Conservation (phyloP, 2,329 filamentous ascomycete genomes). For the Teratosphaeria gauchensis region DNA sequence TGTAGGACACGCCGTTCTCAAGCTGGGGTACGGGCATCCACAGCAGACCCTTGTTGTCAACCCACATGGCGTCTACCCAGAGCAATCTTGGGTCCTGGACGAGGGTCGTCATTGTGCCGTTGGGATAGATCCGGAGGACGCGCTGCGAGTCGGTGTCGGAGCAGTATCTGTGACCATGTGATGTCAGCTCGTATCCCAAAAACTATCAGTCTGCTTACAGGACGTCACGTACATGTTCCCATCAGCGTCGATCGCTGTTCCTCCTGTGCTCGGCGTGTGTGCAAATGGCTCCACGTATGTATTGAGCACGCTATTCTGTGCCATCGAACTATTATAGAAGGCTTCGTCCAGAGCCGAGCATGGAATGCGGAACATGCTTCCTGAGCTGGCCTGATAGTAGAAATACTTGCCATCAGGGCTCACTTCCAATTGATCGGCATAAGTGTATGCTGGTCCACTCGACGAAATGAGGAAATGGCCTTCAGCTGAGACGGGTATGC, state of each 20-base stretch:
- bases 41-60: not conserved
- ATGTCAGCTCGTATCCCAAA: not conserved
- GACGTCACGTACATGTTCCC: constrained; percentile 21
- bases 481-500: constrained; percentile 24
- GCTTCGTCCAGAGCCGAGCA: constrained; percentile 26
- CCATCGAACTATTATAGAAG: constrained; percentile 25
- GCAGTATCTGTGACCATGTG: constrained; percentile 13
- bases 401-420: constrained; percentile 28
- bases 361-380: constrained; percentile 27
- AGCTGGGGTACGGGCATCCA: not conserved
- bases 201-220: too few relatives aligned
- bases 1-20: not conserved
- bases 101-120: constrained; percentile 18
- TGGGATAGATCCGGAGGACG: constrained; percentile 19
- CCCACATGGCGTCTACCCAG: constrained; percentile 26
- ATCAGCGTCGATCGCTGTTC: constrained; percentile 29
- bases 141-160: constrained; percentile 26
- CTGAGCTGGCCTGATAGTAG: constrained; percentile 29
- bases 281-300: constrained; percentile 23
- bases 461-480: constrained; percentile 17
- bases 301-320: constrained; percentile 12
- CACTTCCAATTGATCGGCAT: constrained; percentile 32
- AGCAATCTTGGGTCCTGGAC: constrained; percentile 21
- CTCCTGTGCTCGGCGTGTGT: constrained; percentile 28
- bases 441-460: constrained; percentile 15